Evolutionary conservation across 805 yeast genomes (phyloP).

Genomic region (Pichia eremophila): DNA sequence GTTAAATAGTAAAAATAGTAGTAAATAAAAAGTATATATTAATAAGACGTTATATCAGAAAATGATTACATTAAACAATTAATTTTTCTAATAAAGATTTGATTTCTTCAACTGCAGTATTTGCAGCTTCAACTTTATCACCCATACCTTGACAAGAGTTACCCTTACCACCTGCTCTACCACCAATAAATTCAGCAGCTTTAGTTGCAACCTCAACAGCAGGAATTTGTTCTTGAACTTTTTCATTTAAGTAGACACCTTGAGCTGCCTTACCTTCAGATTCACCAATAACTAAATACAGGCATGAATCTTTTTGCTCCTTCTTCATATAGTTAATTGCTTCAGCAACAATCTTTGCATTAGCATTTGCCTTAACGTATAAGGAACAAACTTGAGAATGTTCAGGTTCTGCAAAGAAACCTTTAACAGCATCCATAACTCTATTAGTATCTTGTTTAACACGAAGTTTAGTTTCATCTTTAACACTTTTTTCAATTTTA

Average conservation of each 20-base stretch:
- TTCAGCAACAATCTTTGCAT: constrained; percentile 91
- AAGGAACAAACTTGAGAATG: constrained; percentile 54
- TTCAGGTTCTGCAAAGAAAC: constrained; percentile 51
- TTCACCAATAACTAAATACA: constrained; percentile 70
- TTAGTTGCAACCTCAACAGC: constrained; percentile 66
- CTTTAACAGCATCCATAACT: constrained; percentile 67
- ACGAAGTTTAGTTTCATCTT: constrained; percentile 78
- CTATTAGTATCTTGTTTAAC: constrained; percentile 84
- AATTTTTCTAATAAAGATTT: constrained; percentile 56
- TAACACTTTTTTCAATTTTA: constrained; percentile 74
- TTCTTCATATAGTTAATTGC: constrained; percentile 79
- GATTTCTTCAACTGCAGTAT: constrained; percentile 66
- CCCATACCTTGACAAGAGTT: constrained; percentile 97
- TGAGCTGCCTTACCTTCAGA: constrained; percentile 69
- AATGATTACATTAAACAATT: constrained; percentile 7
- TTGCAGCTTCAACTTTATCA: constrained; percentile 60
- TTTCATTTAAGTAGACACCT: constrained; percentile 81
- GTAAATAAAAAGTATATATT: not conserved
- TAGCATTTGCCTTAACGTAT: constrained; percentile 61
- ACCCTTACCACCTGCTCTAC: constrained; percentile 98
- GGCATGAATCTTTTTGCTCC: constrained; percentile 61
- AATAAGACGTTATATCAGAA: not conserved
- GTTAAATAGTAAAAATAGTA: not conserved
- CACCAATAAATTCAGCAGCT: constrained; percentile 75
- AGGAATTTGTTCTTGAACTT: constrained; percentile 53